These are phyloP conservation scores for Endoconidiophora polonica DNA, from an alignment of 2,329 filamentous ascomycete species.

Conservation along the genomic window DNA sequence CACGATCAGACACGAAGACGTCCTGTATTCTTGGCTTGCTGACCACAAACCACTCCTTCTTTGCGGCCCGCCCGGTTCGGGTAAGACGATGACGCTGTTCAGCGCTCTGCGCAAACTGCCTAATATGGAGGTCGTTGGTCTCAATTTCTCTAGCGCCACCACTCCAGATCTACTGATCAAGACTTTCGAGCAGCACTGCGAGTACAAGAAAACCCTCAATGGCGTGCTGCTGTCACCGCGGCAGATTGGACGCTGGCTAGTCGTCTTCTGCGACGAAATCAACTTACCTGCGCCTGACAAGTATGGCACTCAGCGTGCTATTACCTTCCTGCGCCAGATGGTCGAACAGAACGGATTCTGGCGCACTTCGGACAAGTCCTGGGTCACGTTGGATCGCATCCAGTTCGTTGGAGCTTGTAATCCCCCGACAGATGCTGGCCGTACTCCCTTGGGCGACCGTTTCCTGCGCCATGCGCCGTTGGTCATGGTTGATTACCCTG, in stretches of 20 bases:
- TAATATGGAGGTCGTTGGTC: slow-evolving; percentile 96
- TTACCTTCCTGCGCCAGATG: slow-evolving; percentile 90
- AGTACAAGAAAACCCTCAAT: slow-evolving; percentile 97
- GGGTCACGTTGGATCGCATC: slow-evolving; percentile 94
- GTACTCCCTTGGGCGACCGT: slow-evolving; percentile 80
- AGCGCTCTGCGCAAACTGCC: slow-evolving; percentile 90
- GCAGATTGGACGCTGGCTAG: slow-evolving; percentile 93
- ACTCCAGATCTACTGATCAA: slow-evolving; percentile 96
- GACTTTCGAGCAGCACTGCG: slow-evolving; percentile 98
- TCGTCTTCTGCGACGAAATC: slow-evolving; percentile 98
- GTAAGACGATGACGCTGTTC: slow-evolving; percentile 99
- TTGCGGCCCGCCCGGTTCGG: slow-evolving; percentile 92
- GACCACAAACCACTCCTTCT: slow-evolving; percentile 95
- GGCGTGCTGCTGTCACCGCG: slow-evolving; percentile 90
- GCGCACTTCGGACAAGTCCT: slow-evolving; percentile 91
- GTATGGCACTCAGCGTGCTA: slow-evolving; percentile 92
- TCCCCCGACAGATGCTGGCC: slow-evolving; percentile 89
- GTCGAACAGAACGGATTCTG: slow-evolving; percentile 99
- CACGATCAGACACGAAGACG: slow-evolving; percentile 92
- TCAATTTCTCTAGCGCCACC: slow-evolving; percentile 98
- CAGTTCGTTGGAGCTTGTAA: slow-evolving; percentile 99
- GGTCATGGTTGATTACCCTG: slow-evolving; percentile 98
- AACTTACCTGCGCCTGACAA: slow-evolving; percentile 95
- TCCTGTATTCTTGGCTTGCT: slow-evolving; percentile 98
- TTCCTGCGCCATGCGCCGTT: slow-evolving; percentile 96